A percentile compares a stretch with the other conserved stretches of the same genome.
Evolutionary conservation across 345 rosid species (phyloP).

Genomic region (Hypericum perforatum): DNA sequence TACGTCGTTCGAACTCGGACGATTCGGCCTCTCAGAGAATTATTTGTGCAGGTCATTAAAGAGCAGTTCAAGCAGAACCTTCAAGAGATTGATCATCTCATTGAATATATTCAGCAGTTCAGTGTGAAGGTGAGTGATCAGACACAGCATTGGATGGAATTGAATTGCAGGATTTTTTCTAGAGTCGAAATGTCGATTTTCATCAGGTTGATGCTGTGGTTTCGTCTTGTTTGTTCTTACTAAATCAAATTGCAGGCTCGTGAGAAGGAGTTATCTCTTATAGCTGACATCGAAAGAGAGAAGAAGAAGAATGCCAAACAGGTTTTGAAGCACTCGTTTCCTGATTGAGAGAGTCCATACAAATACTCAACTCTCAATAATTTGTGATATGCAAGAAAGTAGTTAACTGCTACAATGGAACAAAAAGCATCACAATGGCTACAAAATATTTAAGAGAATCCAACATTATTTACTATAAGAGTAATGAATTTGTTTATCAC

Average conservation of each 20-base stretch:
- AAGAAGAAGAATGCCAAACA: background rate
- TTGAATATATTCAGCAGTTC: background rate
- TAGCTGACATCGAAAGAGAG: background rate
- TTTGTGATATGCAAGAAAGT: no score
- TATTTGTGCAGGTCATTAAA: background rate
- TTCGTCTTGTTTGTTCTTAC: background rate
- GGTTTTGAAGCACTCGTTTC: background rate
- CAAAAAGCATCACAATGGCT: no score
- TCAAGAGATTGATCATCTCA: background rate
- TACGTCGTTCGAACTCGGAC: background rate
- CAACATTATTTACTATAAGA: no score
- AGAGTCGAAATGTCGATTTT: background rate
- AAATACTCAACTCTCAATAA: no score
- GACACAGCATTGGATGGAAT: background rate
- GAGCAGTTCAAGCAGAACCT: constrained; percentile 3
- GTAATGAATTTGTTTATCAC: no score
- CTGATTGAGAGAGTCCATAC: background rate
- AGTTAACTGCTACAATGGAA: no score
- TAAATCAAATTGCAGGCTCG: background rate
- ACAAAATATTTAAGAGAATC: no score
- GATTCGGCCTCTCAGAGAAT: background rate
- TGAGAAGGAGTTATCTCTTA: background rate
- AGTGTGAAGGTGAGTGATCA: background rate
- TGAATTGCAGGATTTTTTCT: background rate
- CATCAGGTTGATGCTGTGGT: no score